Base-by-base conservation (phyloP, 2,329 filamentous ascomycete genomes). In the Aspergillus fijiensis region DNA sequence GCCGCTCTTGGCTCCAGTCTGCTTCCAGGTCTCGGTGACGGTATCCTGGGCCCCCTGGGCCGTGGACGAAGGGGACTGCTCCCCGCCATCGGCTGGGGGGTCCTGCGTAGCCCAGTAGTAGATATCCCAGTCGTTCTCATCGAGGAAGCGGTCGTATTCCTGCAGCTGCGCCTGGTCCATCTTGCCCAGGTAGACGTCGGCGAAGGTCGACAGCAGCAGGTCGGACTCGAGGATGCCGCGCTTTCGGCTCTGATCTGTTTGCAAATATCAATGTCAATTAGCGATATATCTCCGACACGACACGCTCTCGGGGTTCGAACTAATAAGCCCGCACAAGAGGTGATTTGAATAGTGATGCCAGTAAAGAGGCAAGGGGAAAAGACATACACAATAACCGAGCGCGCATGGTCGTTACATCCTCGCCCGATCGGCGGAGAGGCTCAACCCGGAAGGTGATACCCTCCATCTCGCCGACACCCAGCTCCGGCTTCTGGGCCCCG, bases 81-180 rank as follows among this genome's bases (percentile, higher is more conserved):
- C 84, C 5, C 83, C 82, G 0, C 63, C 69, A 29, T 76, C 72
- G 1, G 60, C 54, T 0, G 73, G 72, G 5, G 88, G 83, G 68
- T 92, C 87, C 77, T 99, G 95, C 16, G 95, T 99, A 3, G 91
- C 92, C 95, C 95, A 99, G 84, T 99, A 99, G 83, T 99, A 99
- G 63, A 99, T 97, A 76, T 99, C 95, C 95, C 95, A 99, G 81
- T 99, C 95, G 78, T 99, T 99, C 80, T 99, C 95, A 77, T 99
- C 95, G 59, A 99, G 87, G 81, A 99, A 96, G 29, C 84, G 81
- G 76, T 98, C 94, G 81, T 95, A 98, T 77, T 96, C 86, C 69
- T 85, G 78, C 68, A 98, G 87, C 73, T 96, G 90, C 54, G 82
- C 77, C 5, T 81, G 76, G 1, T 85, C 85, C 91, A 99, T 96